Conservation (phyloP, 805 yeast genomes). For the Wickerhamomyces queroliae region DNA sequence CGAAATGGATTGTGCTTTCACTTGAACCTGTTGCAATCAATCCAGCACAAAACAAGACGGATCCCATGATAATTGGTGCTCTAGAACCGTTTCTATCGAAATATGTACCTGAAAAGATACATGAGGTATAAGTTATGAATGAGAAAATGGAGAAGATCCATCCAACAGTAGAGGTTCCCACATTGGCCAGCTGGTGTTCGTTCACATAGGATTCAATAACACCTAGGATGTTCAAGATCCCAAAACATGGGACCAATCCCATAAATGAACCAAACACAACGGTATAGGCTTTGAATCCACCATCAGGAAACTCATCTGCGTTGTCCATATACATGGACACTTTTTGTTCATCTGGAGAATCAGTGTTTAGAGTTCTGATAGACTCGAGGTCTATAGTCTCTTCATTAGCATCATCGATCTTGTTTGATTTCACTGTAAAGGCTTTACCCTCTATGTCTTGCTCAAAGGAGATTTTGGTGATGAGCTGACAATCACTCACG, state of each 20-base stretch:
- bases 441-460: too few species aligned
- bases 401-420: too few species aligned
- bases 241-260: constrained; percentile 50
- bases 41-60: constrained; percentile 39
- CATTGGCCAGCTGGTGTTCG: constrained; percentile 40
- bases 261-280: constrained; percentile 53
- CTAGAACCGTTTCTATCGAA: constrained; percentile 56
- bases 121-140: constrained; percentile 40
- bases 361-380: too few species aligned
- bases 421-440: too few species aligned
- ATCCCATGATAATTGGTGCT: constrained; percentile 34
- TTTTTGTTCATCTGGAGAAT: neutral
- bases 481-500: too few species aligned
- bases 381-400: too few species aligned
- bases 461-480: too few species aligned
- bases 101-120: constrained; percentile 46
- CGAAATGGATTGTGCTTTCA: constrained; percentile 46
- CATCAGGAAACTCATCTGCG: constrained; percentile 35
- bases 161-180: constrained; percentile 41
- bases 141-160: constrained; percentile 60
- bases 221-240: constrained; percentile 54
- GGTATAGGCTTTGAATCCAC: constrained; percentile 47
- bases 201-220: constrained; percentile 55
- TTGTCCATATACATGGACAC: constrained; percentile 1
- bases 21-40: constrained; percentile 50